Evolutionary conservation across 768 basidiomycete species (phyloP).

Genomic region (Nidularia sp.): DNA sequence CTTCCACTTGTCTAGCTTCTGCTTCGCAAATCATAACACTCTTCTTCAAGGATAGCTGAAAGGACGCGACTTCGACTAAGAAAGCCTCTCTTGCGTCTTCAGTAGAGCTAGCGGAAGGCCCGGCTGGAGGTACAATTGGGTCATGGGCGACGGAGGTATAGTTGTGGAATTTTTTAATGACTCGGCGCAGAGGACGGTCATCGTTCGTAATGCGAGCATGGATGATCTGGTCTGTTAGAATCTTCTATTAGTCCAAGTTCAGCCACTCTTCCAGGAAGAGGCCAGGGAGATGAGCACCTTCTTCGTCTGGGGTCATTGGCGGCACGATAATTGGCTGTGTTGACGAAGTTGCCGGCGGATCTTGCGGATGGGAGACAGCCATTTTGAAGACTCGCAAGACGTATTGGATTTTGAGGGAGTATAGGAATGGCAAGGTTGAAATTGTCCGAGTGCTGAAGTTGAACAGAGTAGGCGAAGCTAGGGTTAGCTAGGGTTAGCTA

Average conservation of each 20-base stretch:
- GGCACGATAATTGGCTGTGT: constrained; percentile 29
- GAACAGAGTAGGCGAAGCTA: no score
- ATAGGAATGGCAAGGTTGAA: not conserved
- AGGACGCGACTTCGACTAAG: constrained; percentile 72
- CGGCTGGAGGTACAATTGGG: constrained; percentile 30
- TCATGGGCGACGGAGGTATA: constrained; percentile 59
- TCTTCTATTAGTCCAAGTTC: constrained; percentile 20
- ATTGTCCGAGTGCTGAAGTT: not conserved
- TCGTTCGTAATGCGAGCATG: constrained; percentile 80
- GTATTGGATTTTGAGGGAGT: not conserved
- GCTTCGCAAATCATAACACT: constrained; percentile 82
- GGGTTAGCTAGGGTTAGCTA: no score
- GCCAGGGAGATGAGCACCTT: constrained; percentile 34
- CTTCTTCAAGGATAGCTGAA: constrained; percentile 73
- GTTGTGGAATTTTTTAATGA: constrained; percentile 78
- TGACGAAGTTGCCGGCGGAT: constrained; percentile 6
- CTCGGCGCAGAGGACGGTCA: constrained; percentile 71
- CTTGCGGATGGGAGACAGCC: constrained; percentile 5
- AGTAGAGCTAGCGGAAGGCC: constrained; percentile 13
- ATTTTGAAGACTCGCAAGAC: not conserved
- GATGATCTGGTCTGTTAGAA: constrained; percentile 65
- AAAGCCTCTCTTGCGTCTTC: constrained; percentile 80
- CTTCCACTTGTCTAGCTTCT: constrained; percentile 79
- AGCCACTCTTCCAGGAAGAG: not conserved
- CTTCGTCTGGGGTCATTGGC: constrained; percentile 44